Base-by-base conservation (phyloP, 768 basidiomycete species). In the Mycena leptocephala region DNA sequence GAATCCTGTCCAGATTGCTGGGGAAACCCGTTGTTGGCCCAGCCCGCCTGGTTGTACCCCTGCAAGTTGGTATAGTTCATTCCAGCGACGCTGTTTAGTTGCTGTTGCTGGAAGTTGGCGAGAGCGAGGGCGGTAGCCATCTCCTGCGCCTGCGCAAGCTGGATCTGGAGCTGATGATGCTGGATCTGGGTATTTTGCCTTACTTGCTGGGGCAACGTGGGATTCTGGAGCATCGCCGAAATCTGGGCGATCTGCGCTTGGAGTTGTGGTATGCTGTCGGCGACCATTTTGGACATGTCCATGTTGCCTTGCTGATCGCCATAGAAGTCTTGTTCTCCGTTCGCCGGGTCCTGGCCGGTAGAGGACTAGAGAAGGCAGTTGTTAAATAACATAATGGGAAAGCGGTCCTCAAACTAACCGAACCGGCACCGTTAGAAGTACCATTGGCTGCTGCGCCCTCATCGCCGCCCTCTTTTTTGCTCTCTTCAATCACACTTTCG, bases 161-260 rank as follows among this genome's bases (percentile, higher is more conserved):
- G 93, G 80, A 95, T 91, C 79, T 95, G 94, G 56, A 95, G 87
- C 80, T 95, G 93, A 70, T 95, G 93, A 80, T 95, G 91, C 83
- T 97, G 95, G 88, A 95, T 92, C 85, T 96, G 93, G 22, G 95
- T 94, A 76, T 93, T 92, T 81, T 93, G 94, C 39, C 95, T 93
- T 55, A 95, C 93, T 64, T 92, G 91, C 28, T 85, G 84, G 2
- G 95, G 95, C 9, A 97, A 86, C 11, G 92, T 89, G 24, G 93
- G 91, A 81, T 96, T 96, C 83, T 95, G 94, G 78, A 97, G 91
- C 89, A 95, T 93, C 78, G 92, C 87, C 72, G 92, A 93, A 64
- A 96, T 88, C 80, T 97, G 96, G n/a, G 87, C 86, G 75, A 96
- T 93, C 81, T 96, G 95, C 6, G 95, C 95, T 84, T 97, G 96